A percentile compares a stretch with the other conserved stretches of the same genome.
Evolutionary conservation across 75 land plant species (phyloP).

Genomic region (Sequoia sempervirens): DNA sequence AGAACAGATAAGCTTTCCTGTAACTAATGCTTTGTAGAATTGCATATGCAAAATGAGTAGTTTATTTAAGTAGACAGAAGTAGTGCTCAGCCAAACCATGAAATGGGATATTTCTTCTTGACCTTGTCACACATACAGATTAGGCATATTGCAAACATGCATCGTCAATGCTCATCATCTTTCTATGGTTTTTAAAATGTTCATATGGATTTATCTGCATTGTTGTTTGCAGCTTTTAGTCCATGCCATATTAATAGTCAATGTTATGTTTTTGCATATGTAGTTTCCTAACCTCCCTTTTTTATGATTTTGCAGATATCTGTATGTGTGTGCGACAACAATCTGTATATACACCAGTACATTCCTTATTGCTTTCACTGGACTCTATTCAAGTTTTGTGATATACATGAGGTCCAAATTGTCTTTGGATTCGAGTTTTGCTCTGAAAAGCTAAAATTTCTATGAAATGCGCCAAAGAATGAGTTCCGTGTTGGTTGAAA

Average conservation of each 20-base stretch:
- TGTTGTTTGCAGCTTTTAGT: not conserved
- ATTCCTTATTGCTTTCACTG: constrained; percentile 28
- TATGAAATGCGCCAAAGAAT: not conserved
- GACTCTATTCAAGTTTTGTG: constrained; percentile 28
- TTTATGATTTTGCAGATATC: constrained; percentile 49
- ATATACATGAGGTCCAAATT: constrained; percentile 13
- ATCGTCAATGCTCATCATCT: too few species aligned
- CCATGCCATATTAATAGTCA: not conserved
- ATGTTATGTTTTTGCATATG: not conserved
- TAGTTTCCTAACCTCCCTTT: not conserved
- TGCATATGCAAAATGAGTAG: not conserved
- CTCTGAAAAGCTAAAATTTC: not conserved
- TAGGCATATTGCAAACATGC: not conserved
- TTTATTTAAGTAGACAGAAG: not conserved
- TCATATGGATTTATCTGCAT: not conserved
- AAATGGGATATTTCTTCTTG: not conserved
- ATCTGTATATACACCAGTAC: constrained; percentile 53
- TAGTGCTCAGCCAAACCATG: not conserved
- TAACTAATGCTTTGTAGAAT: not conserved
- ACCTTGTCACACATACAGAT: not conserved
- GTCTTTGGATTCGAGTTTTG: not conserved
- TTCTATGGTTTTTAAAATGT: not conserved
- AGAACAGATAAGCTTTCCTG: not conserved
- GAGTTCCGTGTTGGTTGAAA: not conserved
- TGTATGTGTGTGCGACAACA: constrained; percentile 75